Evolutionary conservation across 2,329 filamentous ascomycete species (phyloP), one percentile per base, ranked within the genome.

Genomic region (Shiraia sp.): DNA sequence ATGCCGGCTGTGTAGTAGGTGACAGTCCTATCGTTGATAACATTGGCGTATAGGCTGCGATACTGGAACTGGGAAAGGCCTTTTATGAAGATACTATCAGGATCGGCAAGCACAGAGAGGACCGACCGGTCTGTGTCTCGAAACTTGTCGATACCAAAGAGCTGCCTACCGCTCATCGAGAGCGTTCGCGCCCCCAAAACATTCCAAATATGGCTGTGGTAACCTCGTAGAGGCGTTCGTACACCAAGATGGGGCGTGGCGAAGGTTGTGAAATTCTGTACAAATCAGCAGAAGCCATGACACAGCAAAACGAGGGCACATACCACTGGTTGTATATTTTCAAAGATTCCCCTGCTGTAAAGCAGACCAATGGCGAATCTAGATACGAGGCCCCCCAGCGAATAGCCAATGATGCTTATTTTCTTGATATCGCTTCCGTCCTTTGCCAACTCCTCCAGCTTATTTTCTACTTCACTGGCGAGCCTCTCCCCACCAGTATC

Each of bases 241-340:
- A 75, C 72, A 10, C 75, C 75, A 77, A 96, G 42, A 87, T 72
- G 63, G 78, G 80, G 92, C 23, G 87, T 86, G 4, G 88, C 92
- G 70, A 97, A 96, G 1, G 91, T 96, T 2, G 87, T 89, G 70
- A 97, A 96, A 75, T 95, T 96, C 80, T 86, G n/a, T 1, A 7
- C 2, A 3, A 13, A 39, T 65, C 36, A 64, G 49, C 19, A 22
- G 4, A 12, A 4, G n/a, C 19, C 10, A 8, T 4, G 13, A n/a
- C 17, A 16, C 19, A 14, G 19, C 25, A 27, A 15, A 2, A 23
- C 27, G 7, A 19, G 28, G 55, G 73, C 70, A 84, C 83, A 70
- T 74, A 87, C 83, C 70, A 92, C 81, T 52, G 92, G 92, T 63
- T 90, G 79, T 17, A 97, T 77, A 43, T 79, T 78, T 42, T 95